Base-by-base conservation (phyloP, 345 rosid genomes). In the Limnanthes douglasii region DNA sequence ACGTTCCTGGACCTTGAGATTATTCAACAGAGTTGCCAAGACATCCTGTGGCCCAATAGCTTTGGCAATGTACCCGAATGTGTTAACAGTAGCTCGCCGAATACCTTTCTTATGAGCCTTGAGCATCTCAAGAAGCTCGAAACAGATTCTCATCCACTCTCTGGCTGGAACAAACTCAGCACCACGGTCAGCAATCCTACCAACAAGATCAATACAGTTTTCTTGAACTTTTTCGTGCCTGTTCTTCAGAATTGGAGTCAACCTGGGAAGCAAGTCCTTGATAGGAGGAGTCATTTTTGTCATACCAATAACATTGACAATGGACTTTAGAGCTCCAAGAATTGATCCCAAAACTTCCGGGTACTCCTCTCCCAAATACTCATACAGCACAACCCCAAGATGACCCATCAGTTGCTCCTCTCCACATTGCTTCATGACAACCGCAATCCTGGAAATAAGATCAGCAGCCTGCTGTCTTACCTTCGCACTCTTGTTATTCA, bases 1-100 rank as follows among this genome's bases (percentile, higher is more conserved):
- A 7, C 96, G 79, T 53, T 92, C 99, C 65, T 92, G 99, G 42
- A 92, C 99, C 76, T 85, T 92, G 37, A 92, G 94, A 55, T 92
- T 92, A 65, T 92, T 92, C 58, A 92, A 51, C 7, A 92, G 69
- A 10, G 99, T 92, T 11, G 96, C 99, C 40, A 92, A 51, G 23
- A 92, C 99, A 68, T 92, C 99, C 33, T 92, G 99, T 4, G 99
- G 99, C 4, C 99, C 99, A 56, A 92, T 92, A 56, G 99, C 99
- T 65, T 85, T 92, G 5, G 99, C 99, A 6, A 92, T 92, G 45
- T 92, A 92, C 33, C 99, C 99, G 16, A 92, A 90, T 15, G 99
- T 92, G 54, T 92, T 92, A 41, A 92, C 99, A 0, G 94, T 85
- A 17, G 99, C 96, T 47, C 99, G 70, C 1, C 99, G 75, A 34